Base-by-base conservation (phyloP, 2,329 filamentous ascomycete species). In the Colletotrichum liriopes region DNA sequence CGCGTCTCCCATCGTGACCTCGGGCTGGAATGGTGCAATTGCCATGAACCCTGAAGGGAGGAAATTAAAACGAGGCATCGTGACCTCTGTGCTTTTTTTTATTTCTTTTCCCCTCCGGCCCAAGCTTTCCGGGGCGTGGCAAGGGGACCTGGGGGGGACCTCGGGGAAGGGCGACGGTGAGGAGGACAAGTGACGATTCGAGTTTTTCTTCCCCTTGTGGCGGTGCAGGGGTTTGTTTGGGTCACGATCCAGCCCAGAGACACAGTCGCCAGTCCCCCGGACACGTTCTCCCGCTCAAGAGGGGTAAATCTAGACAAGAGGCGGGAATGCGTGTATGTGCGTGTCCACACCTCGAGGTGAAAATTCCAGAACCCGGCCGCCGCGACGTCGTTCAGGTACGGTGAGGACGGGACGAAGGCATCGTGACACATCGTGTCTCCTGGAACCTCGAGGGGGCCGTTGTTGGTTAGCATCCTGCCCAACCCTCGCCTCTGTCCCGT, bases 21-120 rank as follows among this genome's bases (percentile, higher is more conserved):
- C 32, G 59, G 39, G 45, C 39, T 64, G 69, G 65, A 72, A 69
- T 69, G 65, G 54, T 72, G 69, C 39, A 60, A 72, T 72, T 47
- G 26, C 20, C 45, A 18, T 56, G 35, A 67, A 69, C 69, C 59
- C 52, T 59, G 59, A 64, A 18, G 16, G 39, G 12, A 54, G 59
- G 52, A 69, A 59, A 72, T 69, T 65, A 47, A 6, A 58, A 29
- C 26, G 58, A 58, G 52, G 59, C 65, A 68, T 68, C 65, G 68
- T 71, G 65, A 72, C 65, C 69, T 68, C 58, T 51, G 4, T 32
- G 14, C 18, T 29, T 26, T 39, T 39, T 26, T 14, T 18, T 8
- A 16, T 37, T 35, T 39, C 45, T 29, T 20, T 14, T 51, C 37
- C 45, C 49, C 5, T 59, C 43, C 39, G 41, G 52, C 51, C 62